These are phyloP conservation scores for Aspergillus terreus DNA, from an alignment of 2,329 filamentous ascomycete species.

Conservation along the genomic window DNA sequence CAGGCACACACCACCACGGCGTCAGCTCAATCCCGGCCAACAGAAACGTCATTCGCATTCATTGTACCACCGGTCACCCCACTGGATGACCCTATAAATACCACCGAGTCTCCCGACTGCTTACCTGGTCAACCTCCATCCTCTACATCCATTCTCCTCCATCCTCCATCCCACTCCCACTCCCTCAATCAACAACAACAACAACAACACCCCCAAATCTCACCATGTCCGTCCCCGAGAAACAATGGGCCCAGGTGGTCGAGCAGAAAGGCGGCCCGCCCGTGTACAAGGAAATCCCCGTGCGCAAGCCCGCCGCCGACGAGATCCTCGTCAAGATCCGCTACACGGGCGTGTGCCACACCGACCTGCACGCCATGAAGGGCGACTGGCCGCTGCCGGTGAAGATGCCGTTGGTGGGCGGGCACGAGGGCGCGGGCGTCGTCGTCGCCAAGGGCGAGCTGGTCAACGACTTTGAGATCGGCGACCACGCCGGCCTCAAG, in stretches of 20 bases:
- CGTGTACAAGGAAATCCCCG: conserved; percentile 62
- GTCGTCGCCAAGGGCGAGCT: conserved; percentile 77
- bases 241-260: conserved; percentile 89
- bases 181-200: neutral
- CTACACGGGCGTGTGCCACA: conserved; percentile 88
- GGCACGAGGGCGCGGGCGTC: conserved; percentile 73
- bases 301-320: conserved; percentile 75
- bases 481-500: conserved; percentile 83
- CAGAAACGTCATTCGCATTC: neutral
- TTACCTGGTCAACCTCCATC: neutral
- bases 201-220: neutral
- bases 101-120: neutral
- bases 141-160: neutral
- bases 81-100: conserved; percentile 7
- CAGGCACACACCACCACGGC: neutral
- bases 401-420: conserved; percentile 83
- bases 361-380: conserved; percentile 75
- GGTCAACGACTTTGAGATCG: conserved; percentile 73
- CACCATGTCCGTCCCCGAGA: conserved; percentile 61
- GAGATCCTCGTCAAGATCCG: conserved; percentile 91
- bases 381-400: conserved; percentile 84
- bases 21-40: neutral
- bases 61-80: neutral
- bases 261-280: conserved; percentile 72
- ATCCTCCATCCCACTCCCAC: neutral